Evolutionary conservation across 2,329 filamentous ascomycete species (phyloP).

Genomic region (Microdochium trichocladiopsis): DNA sequence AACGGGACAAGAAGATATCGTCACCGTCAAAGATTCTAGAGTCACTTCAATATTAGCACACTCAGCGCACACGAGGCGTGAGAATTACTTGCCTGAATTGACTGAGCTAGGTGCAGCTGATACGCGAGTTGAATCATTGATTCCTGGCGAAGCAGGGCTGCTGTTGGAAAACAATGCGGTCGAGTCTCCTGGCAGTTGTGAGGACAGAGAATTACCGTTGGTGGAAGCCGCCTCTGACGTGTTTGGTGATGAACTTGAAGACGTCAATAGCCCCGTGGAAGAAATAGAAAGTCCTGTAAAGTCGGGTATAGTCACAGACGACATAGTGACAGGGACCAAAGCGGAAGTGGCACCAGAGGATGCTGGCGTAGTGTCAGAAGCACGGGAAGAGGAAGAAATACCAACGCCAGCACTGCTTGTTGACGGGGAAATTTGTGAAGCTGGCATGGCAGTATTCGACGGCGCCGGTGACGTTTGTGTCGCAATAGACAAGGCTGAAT

Average conservation of each 20-base stretch:
- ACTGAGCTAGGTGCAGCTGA: too few relatives aligned
- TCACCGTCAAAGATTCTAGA: not conserved
- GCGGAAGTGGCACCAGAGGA: not conserved
- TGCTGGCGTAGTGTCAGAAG: too few relatives aligned
- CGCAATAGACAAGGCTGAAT: conserved; percentile 6
- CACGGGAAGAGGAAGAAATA: not conserved
- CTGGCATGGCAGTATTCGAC: not conserved
- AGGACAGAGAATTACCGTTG: not conserved
- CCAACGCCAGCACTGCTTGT: not conserved
- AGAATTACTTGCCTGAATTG: too few relatives aligned
- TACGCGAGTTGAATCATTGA: too few relatives aligned
- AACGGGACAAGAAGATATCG: not conserved
- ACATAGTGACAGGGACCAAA: not conserved
- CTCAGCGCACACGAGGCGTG: not conserved
- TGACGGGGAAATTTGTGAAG: not conserved
- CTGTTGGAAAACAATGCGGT: too few relatives aligned
- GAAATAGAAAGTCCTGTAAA: not conserved
- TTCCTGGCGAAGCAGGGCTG: too few relatives aligned
- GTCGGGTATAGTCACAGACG: not conserved
- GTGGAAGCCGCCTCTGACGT: not conserved
- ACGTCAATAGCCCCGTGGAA: not conserved
- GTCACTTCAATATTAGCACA: not conserved
- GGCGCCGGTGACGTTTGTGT: conserved; percentile 3
- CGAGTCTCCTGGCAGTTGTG: not conserved
- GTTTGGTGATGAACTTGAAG: not conserved